Evolutionary conservation across 225 moss, liverwort and hornwort genomes (phyloP).

Genomic region (Pleurozium schreberi): DNA sequence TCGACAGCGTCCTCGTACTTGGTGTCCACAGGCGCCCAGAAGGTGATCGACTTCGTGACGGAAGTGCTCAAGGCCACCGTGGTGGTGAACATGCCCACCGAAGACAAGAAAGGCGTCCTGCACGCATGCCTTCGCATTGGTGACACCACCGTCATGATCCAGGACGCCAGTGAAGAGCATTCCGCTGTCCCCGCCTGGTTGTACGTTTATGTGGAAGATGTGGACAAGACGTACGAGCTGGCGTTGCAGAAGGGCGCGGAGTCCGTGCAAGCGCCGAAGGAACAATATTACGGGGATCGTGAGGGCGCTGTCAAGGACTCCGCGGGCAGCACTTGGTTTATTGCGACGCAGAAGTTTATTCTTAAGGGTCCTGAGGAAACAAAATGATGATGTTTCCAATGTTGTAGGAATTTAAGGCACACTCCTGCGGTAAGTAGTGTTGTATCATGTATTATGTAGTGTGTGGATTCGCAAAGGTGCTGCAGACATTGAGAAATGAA

Average conservation of each 20-base stretch:
- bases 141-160: slow-evolving; percentile 3
- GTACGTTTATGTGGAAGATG: slow-evolving; percentile 24
- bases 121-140: slow-evolving; percentile 18
- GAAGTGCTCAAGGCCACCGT: background rate
- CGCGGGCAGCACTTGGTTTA: slow-evolving; percentile 21
- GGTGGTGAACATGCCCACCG: background rate
- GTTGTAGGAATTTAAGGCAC: background rate
- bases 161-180: background rate
- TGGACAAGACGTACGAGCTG: slow-evolving; percentile 27
- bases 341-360: slow-evolving; percentile 14
- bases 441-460: background rate
- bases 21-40: slow-evolving; percentile 16
- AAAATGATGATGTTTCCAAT: background rate
- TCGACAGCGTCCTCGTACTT: background rate
- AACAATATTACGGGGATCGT: slow-evolving; percentile 22
- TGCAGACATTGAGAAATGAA: background rate
- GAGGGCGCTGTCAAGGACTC: slow-evolving; percentile 2
- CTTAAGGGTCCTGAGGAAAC: background rate
- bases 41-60: slow-evolving; percentile 20
- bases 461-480: background rate
- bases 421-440: background rate
- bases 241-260: slow-evolving; percentile 8
- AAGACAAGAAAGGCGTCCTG: background rate
- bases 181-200: background rate
- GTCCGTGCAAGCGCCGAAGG: slow-evolving; percentile 9